phyloP scores from a whole-genome alignment of 2,329 filamentous ascomycete genomes.

The Ceratocystiopsis brevicomis region DNA sequence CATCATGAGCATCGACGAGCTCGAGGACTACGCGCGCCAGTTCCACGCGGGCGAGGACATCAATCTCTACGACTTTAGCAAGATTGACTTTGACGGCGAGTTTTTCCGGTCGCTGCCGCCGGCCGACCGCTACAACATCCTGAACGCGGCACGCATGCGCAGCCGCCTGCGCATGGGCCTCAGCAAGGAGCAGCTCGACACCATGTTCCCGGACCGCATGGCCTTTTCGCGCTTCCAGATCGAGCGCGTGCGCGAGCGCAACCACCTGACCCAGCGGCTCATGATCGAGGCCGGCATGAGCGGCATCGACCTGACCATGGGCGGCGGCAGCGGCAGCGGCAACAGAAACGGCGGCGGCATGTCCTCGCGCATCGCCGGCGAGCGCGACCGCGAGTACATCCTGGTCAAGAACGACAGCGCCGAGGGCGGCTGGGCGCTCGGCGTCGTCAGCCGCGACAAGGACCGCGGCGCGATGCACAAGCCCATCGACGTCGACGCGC shows the following conservation, averaged over 20 bases:
- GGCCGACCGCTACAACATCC: slow-evolving; percentile 86
- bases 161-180: slow-evolving; percentile 87
- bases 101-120: slow-evolving; percentile 87
- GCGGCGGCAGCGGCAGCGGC: slow-evolving; percentile 41
- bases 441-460: slow-evolving; percentile 75
- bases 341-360: slow-evolving; percentile 27
- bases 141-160: slow-evolving; percentile 79
- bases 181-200: slow-evolving; percentile 86
- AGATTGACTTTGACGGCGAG: slow-evolving; percentile 91
- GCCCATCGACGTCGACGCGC: slow-evolving; percentile 76
- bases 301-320: slow-evolving; percentile 50
- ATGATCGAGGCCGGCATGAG: slow-evolving; percentile 92
- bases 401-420: slow-evolving; percentile 88
- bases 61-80: slow-evolving; percentile 84
- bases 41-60: slow-evolving; percentile 88
- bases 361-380: slow-evolving; percentile 50
- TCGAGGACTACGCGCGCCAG: slow-evolving; percentile 84
- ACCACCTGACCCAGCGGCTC: slow-evolving; percentile 80
- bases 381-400: slow-evolving; percentile 85
- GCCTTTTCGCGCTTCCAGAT: slow-evolving; percentile 94
- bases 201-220: slow-evolving; percentile 96
- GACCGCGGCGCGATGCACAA: slow-evolving; percentile 63
- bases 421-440: slow-evolving; percentile 88
- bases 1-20: slow-evolving; percentile 87
- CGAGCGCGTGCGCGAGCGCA: slow-evolving; percentile 77